A percentile compares a stretch with the other conserved stretches of the same genome.
Evolutionary conservation across 345 rosid genomes (phyloP).

Genomic region (Salix suchowensis): DNA sequence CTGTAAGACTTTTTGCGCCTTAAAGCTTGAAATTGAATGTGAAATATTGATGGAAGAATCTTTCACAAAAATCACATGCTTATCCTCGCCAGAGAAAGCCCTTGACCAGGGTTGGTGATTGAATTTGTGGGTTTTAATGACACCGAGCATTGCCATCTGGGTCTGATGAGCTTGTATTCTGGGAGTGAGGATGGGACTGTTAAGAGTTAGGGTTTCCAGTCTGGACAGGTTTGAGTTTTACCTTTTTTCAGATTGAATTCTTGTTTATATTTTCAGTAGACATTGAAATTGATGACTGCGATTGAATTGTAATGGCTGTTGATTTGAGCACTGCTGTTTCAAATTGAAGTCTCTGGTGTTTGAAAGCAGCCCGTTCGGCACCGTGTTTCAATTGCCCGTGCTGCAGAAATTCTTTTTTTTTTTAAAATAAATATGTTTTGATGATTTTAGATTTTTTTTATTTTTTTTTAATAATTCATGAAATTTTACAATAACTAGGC

Average conservation of each 20-base stretch:
- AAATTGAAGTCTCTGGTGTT: background rate
- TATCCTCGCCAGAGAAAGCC: too few species aligned
- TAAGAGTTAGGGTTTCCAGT: slow-evolving; percentile 76
- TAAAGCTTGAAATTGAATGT: too few species aligned
- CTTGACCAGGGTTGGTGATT: background rate
- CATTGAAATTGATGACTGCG: background rate
- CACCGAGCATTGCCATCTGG: slow-evolving; percentile 57
- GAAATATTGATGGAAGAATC: too few species aligned
- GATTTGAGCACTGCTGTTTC: background rate
- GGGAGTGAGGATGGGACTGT: slow-evolving; percentile 82
- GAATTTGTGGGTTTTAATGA: background rate
- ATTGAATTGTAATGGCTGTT: background rate
- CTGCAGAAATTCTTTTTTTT: too few species aligned
- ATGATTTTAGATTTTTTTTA: too few species aligned
- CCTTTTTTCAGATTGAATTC: background rate
- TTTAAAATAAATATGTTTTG: too few species aligned
- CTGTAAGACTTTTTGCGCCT: too few species aligned
- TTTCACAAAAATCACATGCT: too few species aligned
- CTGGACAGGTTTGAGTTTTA: slow-evolving; percentile 43
- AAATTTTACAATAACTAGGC: too few species aligned
- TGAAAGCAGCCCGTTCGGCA: too few species aligned
- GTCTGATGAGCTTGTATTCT: slow-evolving; percentile 75
- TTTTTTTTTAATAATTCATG: too few species aligned
- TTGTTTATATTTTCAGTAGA: slow-evolving; percentile 10
- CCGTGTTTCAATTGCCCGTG: too few species aligned